Evolutionary conservation across 768 basidiomycete genomes (phyloP).

Genomic region (Wakefieldia striispora): DNA sequence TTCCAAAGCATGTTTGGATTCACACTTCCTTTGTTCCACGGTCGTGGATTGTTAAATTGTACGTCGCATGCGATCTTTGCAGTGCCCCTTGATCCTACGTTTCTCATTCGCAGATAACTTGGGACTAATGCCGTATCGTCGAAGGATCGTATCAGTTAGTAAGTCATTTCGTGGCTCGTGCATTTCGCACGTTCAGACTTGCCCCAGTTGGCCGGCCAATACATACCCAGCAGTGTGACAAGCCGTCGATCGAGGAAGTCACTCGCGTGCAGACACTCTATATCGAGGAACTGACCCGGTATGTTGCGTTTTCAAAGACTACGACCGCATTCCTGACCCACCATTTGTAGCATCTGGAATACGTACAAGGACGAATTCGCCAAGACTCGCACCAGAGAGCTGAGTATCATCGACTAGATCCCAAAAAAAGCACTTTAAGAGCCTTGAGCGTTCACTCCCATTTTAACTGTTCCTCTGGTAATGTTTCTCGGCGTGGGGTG

Average conservation of each 20-base stretch:
- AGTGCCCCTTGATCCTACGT: background rate
- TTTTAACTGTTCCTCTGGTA: background rate
- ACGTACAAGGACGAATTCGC: conserved; percentile 95
- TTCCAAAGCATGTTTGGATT: conserved; percentile 95
- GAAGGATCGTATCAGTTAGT: conserved; percentile 96
- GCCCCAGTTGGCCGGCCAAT: conserved; percentile 84
- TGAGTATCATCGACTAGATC: conserved; percentile 69
- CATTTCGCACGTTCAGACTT: background rate
- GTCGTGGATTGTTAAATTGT: conserved; percentile 94
- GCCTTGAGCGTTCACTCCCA: background rate
- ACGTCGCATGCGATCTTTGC: conserved; percentile 24
- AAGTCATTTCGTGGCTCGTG: conserved; percentile 37
- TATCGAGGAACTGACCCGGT: conserved; percentile 92
- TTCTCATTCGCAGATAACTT: conserved; percentile 66
- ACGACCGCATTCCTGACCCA: conserved; percentile 5
- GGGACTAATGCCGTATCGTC: conserved; percentile 93
- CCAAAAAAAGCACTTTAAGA: too few relatives aligned
- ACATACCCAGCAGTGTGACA: conserved; percentile 68
- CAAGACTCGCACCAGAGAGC: conserved; percentile 70
- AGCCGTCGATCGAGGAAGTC: conserved; percentile 81
- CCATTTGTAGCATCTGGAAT: conserved; percentile 78
- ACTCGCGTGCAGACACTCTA: conserved; percentile 78
- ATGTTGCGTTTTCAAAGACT: conserved; percentile 24
- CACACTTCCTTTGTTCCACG: conserved; percentile 96
- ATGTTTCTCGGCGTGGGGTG: background rate